Conservation (phyloP, 371 early-diverging fungal genomes). For the Neoconidiobolus thromboides region DNA sequence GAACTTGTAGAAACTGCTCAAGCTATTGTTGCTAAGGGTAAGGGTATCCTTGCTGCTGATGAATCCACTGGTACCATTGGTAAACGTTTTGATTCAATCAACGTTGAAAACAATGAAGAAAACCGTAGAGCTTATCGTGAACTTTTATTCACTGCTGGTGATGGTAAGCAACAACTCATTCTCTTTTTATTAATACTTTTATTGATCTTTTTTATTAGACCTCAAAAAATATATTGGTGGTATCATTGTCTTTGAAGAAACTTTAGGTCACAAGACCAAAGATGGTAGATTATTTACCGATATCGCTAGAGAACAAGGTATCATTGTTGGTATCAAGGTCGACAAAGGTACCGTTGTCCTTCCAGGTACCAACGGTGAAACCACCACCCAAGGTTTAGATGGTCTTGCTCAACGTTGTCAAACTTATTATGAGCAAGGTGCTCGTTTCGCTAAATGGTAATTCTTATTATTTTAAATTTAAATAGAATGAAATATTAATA, state of each 20-base stretch:
- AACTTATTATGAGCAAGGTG: constrained; percentile 24
- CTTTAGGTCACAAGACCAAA: constrained; percentile 26
- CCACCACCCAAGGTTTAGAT: constrained; percentile 41
- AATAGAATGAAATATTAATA: not conserved
- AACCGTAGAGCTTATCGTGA: constrained; percentile 44
- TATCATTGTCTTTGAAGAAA: constrained; percentile 47
- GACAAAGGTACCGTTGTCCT: constrained; percentile 32
- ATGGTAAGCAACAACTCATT: not conserved
- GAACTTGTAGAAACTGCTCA: constrained; percentile 24
- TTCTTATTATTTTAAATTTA: not conserved
- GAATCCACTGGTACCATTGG: constrained; percentile 42
- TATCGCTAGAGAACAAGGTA: constrained; percentile 21
- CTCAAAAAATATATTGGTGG: constrained; percentile 32
- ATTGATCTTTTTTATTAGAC: constrained; percentile 8
- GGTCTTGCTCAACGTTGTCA: constrained; percentile 28
- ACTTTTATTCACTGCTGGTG: constrained; percentile 30
- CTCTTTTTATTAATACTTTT: not conserved
- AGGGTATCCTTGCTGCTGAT: constrained; percentile 43
- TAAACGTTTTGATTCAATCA: constrained; percentile 28
- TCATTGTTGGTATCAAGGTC: constrained; percentile 40
- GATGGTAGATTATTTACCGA: constrained; percentile 25
- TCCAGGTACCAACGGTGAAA: constrained; percentile 29
- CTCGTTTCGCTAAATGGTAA: constrained; percentile 47
- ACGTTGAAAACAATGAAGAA: constrained; percentile 34
- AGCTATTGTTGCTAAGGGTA: constrained; percentile 31